Evolutionary conservation across 345 rosid species (phyloP).

Genomic region (Litchi chinensis): DNA sequence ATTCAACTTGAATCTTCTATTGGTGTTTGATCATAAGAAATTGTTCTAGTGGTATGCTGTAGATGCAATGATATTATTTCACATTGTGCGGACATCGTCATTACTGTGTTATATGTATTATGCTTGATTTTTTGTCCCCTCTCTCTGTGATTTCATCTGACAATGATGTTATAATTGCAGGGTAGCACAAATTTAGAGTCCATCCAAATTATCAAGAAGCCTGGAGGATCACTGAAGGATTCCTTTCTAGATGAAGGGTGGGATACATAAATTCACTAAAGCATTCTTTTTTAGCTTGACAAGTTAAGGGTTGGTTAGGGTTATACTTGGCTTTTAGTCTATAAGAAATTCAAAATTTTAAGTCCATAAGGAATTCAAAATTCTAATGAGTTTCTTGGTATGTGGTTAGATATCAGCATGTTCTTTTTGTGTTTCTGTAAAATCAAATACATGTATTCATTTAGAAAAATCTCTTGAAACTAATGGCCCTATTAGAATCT

Average conservation of each 20-base stretch:
- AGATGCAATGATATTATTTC: background rate
- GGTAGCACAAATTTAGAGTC: slow-evolving; percentile 97
- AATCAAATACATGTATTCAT: background rate
- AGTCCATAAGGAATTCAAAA: background rate
- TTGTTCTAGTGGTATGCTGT: background rate
- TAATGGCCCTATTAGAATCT: background rate
- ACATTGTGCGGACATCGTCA: background rate
- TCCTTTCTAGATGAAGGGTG: slow-evolving; percentile 99
- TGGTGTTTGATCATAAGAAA: background rate
- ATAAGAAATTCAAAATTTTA: background rate
- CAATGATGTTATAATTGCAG: slow-evolving; percentile 41
- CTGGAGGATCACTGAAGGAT: slow-evolving; percentile 92
- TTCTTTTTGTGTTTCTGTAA: background rate
- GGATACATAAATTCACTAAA: slow-evolving; percentile 1
- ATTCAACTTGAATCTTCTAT: background rate
- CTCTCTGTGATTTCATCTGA: background rate
- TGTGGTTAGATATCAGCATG: background rate
- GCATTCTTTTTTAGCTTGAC: background rate
- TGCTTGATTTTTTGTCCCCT: background rate
- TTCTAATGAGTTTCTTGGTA: background rate
- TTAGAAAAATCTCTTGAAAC: background rate
- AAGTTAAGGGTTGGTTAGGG: background rate
- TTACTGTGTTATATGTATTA: background rate
- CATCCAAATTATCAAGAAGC: slow-evolving; percentile 96
- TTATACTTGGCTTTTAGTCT: background rate